A percentile compares a stretch with the other conserved stretches of the same genome.
These are phyloP conservation scores for Stellera chamaejasme DNA, from an alignment of 345 rosid species.

Conservation along the genomic window DNA sequence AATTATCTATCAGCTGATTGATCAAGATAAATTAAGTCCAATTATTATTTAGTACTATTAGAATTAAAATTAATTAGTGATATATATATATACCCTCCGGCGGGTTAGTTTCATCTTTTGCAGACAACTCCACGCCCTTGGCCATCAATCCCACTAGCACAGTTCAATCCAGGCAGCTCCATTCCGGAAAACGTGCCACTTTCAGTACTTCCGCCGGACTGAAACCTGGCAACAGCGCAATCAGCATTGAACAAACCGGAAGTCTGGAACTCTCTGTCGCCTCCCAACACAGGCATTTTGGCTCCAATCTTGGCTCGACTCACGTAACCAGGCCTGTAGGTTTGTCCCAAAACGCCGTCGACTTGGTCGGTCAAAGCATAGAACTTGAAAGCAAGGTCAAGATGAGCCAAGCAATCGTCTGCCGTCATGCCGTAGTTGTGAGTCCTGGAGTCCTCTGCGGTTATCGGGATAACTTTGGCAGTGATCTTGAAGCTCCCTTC, in stretches of 20 bases:
- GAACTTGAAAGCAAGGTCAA: slow-evolving; percentile 62
- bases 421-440: slow-evolving; percentile 42
- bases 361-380: slow-evolving; percentile 35
- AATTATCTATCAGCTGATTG: too few relatives aligned
- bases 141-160: slow-evolving; percentile 38
- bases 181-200: slow-evolving; percentile 1
- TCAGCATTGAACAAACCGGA: slow-evolving; percentile 41
- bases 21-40: too few relatives aligned
- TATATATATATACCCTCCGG: too few relatives aligned
- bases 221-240: slow-evolving; percentile 36
- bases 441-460: slow-evolving; percentile 44
- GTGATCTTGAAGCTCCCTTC: slow-evolving; percentile 37
- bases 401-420: slow-evolving; percentile 56
- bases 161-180: slow-evolving; percentile 34
- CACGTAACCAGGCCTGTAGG: slow-evolving; percentile 41
- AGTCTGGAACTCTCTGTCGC: slow-evolving; percentile 39
- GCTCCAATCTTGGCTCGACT: slow-evolving; percentile 48
- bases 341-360: slow-evolving; percentile 53
- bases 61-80: too few relatives aligned
- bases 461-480: slow-evolving; percentile 47
- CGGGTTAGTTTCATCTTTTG: slow-evolving; percentile 24
- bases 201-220: slow-evolving; percentile 3
- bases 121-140: slow-evolving; percentile 48
- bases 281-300: slow-evolving; percentile 60
- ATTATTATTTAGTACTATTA: too few relatives aligned